Evolutionary conservation across 176 grass and related monocot genomes (phyloP).

Genomic region (Oryza rufipogon): DNA sequence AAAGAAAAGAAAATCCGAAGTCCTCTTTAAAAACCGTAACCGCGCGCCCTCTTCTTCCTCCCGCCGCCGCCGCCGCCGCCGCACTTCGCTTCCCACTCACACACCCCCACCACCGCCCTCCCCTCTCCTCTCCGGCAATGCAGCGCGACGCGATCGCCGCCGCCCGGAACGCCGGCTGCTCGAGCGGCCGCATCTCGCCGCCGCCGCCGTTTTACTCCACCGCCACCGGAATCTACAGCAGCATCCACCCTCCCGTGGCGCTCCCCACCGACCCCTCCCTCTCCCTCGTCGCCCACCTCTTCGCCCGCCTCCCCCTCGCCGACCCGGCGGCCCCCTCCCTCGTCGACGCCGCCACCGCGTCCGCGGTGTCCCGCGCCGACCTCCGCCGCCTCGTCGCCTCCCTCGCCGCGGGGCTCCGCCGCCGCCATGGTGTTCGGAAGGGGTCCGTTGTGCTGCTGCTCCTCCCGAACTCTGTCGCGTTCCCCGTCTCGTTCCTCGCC

Average conservation of each 20-base stretch:
- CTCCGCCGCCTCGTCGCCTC: not conserved
- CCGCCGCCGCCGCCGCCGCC: no score
- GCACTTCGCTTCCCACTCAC: no score
- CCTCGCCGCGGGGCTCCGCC: not conserved
- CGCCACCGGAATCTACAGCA: constrained; percentile 62
- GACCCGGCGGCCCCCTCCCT: not conserved
- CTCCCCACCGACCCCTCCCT: constrained; percentile 58
- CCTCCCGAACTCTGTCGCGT: not conserved
- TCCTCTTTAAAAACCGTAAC: no score
- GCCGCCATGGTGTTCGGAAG: not conserved
- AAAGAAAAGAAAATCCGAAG: no score
- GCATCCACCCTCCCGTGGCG: constrained; percentile 43
- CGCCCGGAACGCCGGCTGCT: not conserved
- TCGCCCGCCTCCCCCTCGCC: constrained; percentile 52
- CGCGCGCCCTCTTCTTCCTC: no score
- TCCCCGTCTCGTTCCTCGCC: not conserved
- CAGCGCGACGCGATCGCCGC: not conserved
- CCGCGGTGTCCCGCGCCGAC: not conserved
- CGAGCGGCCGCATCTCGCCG: no score
- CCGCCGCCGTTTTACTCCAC: constrained; percentile 53
- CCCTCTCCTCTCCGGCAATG: not conserved
- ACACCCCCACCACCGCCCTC: no score
- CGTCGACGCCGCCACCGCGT: not conserved
- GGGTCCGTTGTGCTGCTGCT: not conserved
- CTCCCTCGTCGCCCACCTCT: constrained; percentile 68